Base-by-base conservation (phyloP, 306 rosid genomes). In the Nissolia schottii region DNA sequence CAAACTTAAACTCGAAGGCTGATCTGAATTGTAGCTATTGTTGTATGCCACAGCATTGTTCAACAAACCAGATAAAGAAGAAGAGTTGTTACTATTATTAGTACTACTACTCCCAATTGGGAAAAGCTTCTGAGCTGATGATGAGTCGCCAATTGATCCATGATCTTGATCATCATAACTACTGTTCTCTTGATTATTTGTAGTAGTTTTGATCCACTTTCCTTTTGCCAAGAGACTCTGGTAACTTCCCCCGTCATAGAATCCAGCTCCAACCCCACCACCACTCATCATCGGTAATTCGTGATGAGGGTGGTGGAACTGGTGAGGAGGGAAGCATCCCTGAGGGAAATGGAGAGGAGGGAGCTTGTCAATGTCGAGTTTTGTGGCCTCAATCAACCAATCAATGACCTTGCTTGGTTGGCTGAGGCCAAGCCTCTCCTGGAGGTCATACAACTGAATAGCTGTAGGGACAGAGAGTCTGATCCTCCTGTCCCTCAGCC, bases 391-490 rank as follows among this genome's bases (percentile, higher is more conserved):
- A 58, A 90, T 80, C 34, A 92, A 75, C 98, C 98, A 92, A 77
- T 92, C 98, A 3, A 92, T 87, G 7, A 90, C 98, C 73, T 92
- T 92, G 68, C 98, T 92, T 0, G 98, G 98, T 49, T 92, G 98
- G 62, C 73, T 65, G 12, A 92, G 81, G 7, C 89, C 89, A 13
- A 92, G 96, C 81, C 80, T 81, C 31, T 90, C 88, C 81, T 92
- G 98, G 69, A 92, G 96, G 59, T 88, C 95, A 76, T 92, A 92
- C 15, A 92, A 64, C 57, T 92, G 92, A 70, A 92, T 64, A 5
- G 98, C 98, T 0, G 98, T 90, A 1, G 95, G 95, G 0, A 92
- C 91, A 4, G 98, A 90, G 12, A 92, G 87, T 79, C 98, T 76
- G 23, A 92, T 92, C 34, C 98, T 67, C 48, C 98, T 56, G 81